Evolutionary conservation across 192 early-diverging fungal species (phyloP).

Genomic region (Entomortierella beljakovae): DNA sequence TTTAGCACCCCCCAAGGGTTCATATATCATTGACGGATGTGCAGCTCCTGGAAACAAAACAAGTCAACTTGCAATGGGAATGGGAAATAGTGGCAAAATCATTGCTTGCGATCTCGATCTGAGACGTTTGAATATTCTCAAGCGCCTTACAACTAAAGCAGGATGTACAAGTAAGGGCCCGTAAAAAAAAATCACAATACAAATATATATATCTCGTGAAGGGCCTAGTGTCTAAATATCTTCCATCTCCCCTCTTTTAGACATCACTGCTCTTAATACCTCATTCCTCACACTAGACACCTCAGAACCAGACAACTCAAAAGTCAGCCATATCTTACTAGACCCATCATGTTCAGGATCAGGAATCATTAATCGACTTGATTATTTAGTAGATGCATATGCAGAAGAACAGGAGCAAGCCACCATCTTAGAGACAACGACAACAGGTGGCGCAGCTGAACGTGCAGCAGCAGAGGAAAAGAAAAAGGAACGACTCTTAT

Average conservation of each 20-base stretch:
- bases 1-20: conserved; percentile 65
- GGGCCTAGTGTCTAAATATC: neutral
- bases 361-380: conserved; percentile 91
- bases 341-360: conserved; percentile 98
- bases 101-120: conserved; percentile 93
- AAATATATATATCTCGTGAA: neutral
- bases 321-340: conserved; percentile 90
- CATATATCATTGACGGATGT: conserved; percentile 91
- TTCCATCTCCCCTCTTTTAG: conserved; percentile 33
- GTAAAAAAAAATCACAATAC: neutral
- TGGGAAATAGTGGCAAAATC: conserved; percentile 88
- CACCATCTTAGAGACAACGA: conserved; percentile 39
- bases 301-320: conserved; percentile 66
- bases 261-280: conserved; percentile 75
- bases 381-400: conserved; percentile 82
- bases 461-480: conserved; percentile 35
- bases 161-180: conserved; percentile 77
- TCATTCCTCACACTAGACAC: conserved; percentile 90
- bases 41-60: conserved; percentile 99
- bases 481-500: conserved; percentile 70
- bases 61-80: conserved; percentile 89
- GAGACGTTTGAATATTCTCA: conserved; percentile 77
- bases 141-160: conserved; percentile 78
- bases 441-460: conserved; percentile 51
- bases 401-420: conserved; percentile 54